phyloP scores from a whole-genome alignment of 2,329 filamentous ascomycete species.

The Fusarium multiceps region DNA sequence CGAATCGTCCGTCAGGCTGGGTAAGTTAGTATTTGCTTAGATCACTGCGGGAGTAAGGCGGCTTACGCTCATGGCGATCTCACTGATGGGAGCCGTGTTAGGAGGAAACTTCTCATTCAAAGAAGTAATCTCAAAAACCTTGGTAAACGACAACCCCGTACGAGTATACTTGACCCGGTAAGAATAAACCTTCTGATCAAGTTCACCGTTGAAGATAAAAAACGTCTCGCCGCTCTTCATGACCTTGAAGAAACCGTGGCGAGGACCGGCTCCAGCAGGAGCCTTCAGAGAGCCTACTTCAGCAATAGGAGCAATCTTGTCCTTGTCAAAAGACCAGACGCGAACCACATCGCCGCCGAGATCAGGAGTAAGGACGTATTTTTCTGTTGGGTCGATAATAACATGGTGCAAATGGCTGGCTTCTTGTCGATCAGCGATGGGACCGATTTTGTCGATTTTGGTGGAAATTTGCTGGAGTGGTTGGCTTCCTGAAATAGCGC shows the following conservation, averaged over 20 bases:
- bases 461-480: slow-evolving; percentile 35
- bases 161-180: slow-evolving; percentile 37
- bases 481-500: slow-evolving; percentile 26
- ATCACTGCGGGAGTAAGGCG: too few species aligned
- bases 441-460: slow-evolving; percentile 33
- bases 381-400: slow-evolving; percentile 38
- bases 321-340: slow-evolving; percentile 38
- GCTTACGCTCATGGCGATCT: slow-evolving; percentile 40
- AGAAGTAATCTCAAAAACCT: slow-evolving; percentile 40
- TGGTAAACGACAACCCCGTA: slow-evolving; percentile 30
- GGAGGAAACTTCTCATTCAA: slow-evolving; percentile 32
- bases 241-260: slow-evolving; percentile 41
- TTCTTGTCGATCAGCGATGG: slow-evolving; percentile 38
- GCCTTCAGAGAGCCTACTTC: slow-evolving; percentile 31
- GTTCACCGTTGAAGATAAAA: slow-evolving; percentile 43
- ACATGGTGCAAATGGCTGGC: slow-evolving; percentile 42
- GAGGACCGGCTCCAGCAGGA: slow-evolving; percentile 31
- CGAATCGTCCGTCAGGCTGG: slow-evolving; percentile 38
- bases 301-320: slow-evolving; percentile 35
- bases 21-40: background rate
- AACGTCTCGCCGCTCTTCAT: slow-evolving; percentile 38
- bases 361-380: slow-evolving; percentile 39
- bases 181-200: slow-evolving; percentile 42
- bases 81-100: slow-evolving; percentile 37
- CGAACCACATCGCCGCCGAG: slow-evolving; percentile 38